These are phyloP conservation scores for Globisporangium canariense DNA, from an alignment of 352 stramenopile species.

Conservation along the genomic window DNA sequence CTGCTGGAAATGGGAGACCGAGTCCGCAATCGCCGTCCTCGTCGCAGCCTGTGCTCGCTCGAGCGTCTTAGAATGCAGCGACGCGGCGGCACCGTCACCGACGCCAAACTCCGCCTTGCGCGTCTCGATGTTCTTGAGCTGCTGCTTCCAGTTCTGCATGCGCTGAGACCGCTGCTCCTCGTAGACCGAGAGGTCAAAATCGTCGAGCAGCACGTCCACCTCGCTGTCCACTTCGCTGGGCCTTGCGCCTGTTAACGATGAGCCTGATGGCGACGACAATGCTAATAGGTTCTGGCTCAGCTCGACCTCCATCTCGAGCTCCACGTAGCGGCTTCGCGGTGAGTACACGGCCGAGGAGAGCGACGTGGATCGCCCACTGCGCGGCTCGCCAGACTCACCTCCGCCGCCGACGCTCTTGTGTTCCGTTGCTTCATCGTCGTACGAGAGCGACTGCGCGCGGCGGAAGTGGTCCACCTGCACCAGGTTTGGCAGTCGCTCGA, in stretches of 20 bases:
- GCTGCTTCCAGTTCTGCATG: constrained; percentile 48
- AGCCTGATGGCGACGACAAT: not conserved
- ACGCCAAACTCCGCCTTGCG: constrained; percentile 34
- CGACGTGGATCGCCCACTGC: not conserved
- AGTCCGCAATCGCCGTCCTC: constrained; percentile 43
- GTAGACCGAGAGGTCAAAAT: constrained; percentile 33
- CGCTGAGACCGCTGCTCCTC: constrained; percentile 42
- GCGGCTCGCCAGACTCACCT: not conserved
- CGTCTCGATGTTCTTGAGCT: constrained; percentile 46
- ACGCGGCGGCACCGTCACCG: constrained; percentile 9
- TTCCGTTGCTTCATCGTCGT: not conserved
- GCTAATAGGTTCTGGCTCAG: constrained; percentile 24
- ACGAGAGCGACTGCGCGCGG: constrained; percentile 14
- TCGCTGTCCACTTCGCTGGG: constrained; percentile 18
- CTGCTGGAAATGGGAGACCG: constrained; percentile 53
- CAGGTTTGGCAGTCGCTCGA: constrained; percentile 57
- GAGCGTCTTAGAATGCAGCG: constrained; percentile 21
- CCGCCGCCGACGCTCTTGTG: not conserved
- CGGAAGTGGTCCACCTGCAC: constrained; percentile 56
- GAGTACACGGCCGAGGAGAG: constrained; percentile 20
- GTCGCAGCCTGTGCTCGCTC: constrained; percentile 34
- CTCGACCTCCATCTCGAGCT: constrained; percentile 37
- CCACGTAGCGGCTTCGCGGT: constrained; percentile 26
- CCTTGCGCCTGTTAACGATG: not conserved
- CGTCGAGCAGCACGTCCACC: constrained; percentile 11